Base-by-base conservation (phyloP, 305 asterid species). In the Fraxinus velutina region DNA sequence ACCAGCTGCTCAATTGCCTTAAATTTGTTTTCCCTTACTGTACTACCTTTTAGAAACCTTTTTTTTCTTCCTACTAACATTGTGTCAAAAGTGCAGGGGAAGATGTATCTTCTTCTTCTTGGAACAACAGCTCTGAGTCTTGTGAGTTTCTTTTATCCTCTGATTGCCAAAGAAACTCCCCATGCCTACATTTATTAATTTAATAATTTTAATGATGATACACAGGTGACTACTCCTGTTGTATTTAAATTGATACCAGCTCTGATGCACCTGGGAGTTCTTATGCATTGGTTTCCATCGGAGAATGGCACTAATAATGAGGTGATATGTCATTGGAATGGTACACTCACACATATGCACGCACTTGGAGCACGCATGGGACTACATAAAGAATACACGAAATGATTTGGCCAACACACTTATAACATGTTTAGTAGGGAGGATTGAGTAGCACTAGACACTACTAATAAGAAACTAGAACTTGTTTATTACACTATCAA, bases 71-170 rank as follows among this genome's bases (percentile, higher is more conserved):
- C 76, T 73, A 80, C 79, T 8, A 42, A 57, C 13, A 62, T 33
- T 29, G 13, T 72, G 62, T 73, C 30, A 77, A 85, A 36, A 72
- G 32, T 87, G 78, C 80, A 94, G 98, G 99, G 99, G 15, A 96
- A 94, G 84, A 91, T 94, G 93, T 96, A 96, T 82, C 92, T 96
- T 72, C 99, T 94, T 74, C 99, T 96, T 81, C 96, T 96, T 42
- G 99, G 99, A 75, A 96, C 98, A 81, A 96, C 98, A 39, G 99
- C 99, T 12, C 90, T 96, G 55, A 96, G 98, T 86, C 98, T 96
- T 24, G 99, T 96, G 85, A 90, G 95, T 84, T 76, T 83, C 80
- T 77, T 72, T 22, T 52, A 30, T 77, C 30, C 44, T 37, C 39
- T 50, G 64, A 85, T 37, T 21, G 70, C 70, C 71, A 75, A 17